Conservation (phyloP, 768 basidiomycete species). For the Mrakia frigida region DNA sequence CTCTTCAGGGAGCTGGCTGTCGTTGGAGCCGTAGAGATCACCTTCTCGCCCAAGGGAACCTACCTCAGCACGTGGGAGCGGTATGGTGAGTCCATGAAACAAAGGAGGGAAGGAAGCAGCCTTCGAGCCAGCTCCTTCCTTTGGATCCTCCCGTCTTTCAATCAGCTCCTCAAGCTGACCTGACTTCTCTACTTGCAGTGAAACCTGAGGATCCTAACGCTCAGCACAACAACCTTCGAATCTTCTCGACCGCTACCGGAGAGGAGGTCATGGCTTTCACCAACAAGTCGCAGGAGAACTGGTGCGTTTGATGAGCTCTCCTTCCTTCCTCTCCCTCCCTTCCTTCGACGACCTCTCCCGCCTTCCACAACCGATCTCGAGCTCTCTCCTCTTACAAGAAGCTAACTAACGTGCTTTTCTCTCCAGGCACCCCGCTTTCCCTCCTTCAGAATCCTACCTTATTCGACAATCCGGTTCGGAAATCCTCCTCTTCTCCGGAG, state of each 20-base stretch:
- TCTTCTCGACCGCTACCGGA: conserved; percentile 80
- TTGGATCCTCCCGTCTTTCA: neutral
- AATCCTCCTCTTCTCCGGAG: conserved; percentile 38
- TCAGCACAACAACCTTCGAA: conserved; percentile 88
- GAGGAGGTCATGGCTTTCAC: conserved; percentile 75
- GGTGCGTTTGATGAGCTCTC: conserved; percentile 48
- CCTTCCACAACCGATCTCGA: neutral
- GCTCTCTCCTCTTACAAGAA: neutral
- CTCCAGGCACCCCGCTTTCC: conserved; percentile 43
- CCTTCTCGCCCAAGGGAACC: conserved; percentile 87
- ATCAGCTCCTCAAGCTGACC: neutral
- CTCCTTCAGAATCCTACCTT: conserved; percentile 40
- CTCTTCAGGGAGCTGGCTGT: conserved; percentile 69
- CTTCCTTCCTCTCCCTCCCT: neutral
- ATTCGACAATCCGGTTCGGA: conserved; percentile 39
- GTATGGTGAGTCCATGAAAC: conserved; percentile 52
- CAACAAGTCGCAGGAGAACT: conserved; percentile 85
- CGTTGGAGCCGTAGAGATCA: conserved; percentile 72
- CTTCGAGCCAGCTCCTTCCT: neutral
- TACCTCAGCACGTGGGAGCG: conserved; percentile 96
- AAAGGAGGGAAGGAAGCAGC: neutral
- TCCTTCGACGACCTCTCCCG: neutral
- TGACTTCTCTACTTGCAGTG: conserved; percentile 44
- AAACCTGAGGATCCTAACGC: conserved; percentile 77
- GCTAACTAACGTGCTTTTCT: too few species aligned